Evolutionary conservation across 2,329 filamentous ascomycete species (phyloP), one percentile per base, ranked within the genome.

Genomic region (Penicillium sp.): DNA sequence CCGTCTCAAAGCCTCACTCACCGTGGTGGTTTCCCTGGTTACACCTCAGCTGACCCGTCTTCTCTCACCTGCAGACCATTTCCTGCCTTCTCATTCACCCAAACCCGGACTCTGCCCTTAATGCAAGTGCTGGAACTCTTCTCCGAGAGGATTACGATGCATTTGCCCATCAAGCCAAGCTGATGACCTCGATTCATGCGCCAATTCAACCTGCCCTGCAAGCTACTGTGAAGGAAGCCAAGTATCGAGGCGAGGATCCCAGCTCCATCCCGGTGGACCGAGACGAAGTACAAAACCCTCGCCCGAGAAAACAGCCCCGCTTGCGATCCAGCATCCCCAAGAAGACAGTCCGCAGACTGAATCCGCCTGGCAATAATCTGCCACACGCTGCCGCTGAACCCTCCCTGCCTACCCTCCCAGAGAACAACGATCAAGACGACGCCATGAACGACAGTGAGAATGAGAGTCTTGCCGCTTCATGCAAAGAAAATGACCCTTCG

Each of bases 161-260:
- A 0, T 89, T 86, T 69, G 82, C 83, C 53, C 78, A 83, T 55
- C 78, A 87, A 61, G 87, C 86, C 17, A 83, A 79, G 72, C 72
- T 89, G 49, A 88, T 88, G 86, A 86, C 85, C 3, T 83, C 82
- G 2, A 86, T 89, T 13, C 86, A 89, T 68, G 86, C 87, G 10
- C 78, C 78, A 0, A 78, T 88, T 19, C 85, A 85, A 0, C 60
- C 65, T 19, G 76, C 79, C 15, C 64, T 87, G 57, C 73, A 68
- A 54, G 72, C 73, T 0, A 76, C 76, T 12, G 86, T 85, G 2
- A 68, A 70, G 19, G 83, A 86, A 64, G 86, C 87, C 13, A 86
- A 84, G 72, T 76, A 76, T 61, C 74, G 84, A 55, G 85, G 84
- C 3, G 84, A 86, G 67, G 85, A 85, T 68, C 65, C 74, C 64